A percentile compares a stretch with the other conserved stretches of the same genome.
These are phyloP conservation scores for Annulohypoxylon stygium DNA, from an alignment of 495 filamentous ascomycete species.

Conservation along the genomic window DNA sequence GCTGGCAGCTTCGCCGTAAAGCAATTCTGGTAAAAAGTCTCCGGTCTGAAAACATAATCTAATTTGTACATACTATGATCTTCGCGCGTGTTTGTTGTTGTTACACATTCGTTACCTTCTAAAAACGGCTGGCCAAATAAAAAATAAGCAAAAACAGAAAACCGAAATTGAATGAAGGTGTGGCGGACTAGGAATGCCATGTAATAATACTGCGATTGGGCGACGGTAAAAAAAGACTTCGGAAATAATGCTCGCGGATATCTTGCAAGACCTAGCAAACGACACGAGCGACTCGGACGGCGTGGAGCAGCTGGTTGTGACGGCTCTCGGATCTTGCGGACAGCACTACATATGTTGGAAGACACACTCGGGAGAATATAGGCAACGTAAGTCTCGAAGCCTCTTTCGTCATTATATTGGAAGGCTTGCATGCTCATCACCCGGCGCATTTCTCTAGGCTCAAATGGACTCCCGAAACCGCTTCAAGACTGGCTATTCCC, in stretches of 20 bases:
- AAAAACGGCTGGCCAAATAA: constrained; percentile 32
- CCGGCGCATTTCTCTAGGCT: constrained; percentile 44
- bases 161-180: constrained; percentile 3
- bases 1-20: constrained; percentile 33
- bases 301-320: constrained; percentile 48
- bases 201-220: constrained; percentile 30
- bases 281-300: constrained; percentile 41
- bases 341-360: constrained; percentile 51
- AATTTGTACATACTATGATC: constrained; percentile 40
- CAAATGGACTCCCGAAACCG: constrained; percentile 54
- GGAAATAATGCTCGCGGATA: constrained; percentile 45
- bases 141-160: not conserved
- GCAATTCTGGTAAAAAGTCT: constrained; percentile 7
- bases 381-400: constrained; percentile 41
- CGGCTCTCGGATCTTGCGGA: constrained; percentile 47
- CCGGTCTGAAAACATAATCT: constrained; percentile 8
- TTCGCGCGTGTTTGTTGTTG: constrained; percentile 31
- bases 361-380: constrained; percentile 46
- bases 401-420: not conserved
- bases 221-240: constrained; percentile 20
- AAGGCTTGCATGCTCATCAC: constrained; percentile 2
- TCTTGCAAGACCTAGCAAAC: constrained; percentile 40
- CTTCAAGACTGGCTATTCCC: constrained; percentile 59
- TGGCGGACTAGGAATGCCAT: constrained; percentile 20
- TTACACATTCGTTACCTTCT: constrained; percentile 25